phyloP scores from a whole-genome alignment of 495 filamentous ascomycete species.

The Rostrohypoxylon terebratum region DNA sequence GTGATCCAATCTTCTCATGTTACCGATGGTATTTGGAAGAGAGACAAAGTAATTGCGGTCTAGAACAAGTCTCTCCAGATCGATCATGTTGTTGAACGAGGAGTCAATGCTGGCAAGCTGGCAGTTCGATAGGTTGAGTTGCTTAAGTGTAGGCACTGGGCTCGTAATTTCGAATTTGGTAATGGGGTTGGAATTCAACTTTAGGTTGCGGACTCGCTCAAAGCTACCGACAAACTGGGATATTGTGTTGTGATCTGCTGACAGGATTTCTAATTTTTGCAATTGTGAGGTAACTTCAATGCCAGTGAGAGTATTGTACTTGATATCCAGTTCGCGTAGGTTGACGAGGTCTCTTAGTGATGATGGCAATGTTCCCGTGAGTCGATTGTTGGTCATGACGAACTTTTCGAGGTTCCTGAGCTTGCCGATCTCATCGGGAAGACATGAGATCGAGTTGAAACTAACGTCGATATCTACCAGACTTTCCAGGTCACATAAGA shows the following conservation, averaged over 20 bases:
- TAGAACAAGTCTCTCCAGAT: constrained; percentile 84
- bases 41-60: constrained; percentile 97
- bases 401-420: constrained; percentile 85
- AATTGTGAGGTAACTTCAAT: constrained; percentile 87
- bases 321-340: constrained; percentile 90
- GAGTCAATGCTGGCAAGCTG: constrained; percentile 90
- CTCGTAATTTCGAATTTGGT: constrained; percentile 88
- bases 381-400: constrained; percentile 93
- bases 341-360: constrained; percentile 76
- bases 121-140: constrained; percentile 85
- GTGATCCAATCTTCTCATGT: constrained; percentile 83
- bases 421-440: constrained; percentile 82
- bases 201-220: constrained; percentile 81
- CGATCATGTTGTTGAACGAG: constrained; percentile 87
- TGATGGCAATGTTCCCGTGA: constrained; percentile 77
- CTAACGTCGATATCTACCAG: constrained; percentile 95
- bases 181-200: constrained; percentile 91
- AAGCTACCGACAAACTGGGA: constrained; percentile 89
- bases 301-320: constrained; percentile 87
- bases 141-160: constrained; percentile 81
- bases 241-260: constrained; percentile 90
- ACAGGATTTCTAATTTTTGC: constrained; percentile 85
- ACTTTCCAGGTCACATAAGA: constrained; percentile 82
- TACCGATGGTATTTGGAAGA: constrained; percentile 84
- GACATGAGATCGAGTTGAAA: constrained; percentile 85